phyloP scores from a whole-genome alignment of 306 rosid species.

The Corylus heterophylla region DNA sequence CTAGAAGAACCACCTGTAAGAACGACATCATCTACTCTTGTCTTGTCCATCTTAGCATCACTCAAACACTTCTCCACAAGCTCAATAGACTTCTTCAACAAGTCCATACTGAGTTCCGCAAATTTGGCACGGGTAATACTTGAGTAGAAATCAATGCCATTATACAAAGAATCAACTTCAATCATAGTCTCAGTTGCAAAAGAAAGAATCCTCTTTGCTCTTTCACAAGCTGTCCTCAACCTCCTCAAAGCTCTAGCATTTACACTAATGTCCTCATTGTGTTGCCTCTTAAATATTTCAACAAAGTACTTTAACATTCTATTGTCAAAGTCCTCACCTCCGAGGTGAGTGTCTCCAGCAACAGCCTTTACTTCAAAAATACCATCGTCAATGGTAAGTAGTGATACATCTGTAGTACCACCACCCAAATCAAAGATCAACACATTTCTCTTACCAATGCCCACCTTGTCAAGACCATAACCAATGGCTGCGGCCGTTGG shows the following conservation, averaged over 20 bases:
- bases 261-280: slow-evolving; percentile 14
- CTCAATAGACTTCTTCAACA: slow-evolving; percentile 15
- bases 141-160: slow-evolving; percentile 16
- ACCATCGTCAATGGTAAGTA: not conserved
- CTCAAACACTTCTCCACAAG: slow-evolving; percentile 28
- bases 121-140: slow-evolving; percentile 23
- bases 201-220: slow-evolving; percentile 11
- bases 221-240: slow-evolving; percentile 16
- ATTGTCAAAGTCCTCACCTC: slow-evolving; percentile 37
- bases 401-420: slow-evolving; percentile 22
- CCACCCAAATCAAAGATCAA: slow-evolving; percentile 21
- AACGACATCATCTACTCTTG: slow-evolving; percentile 5
- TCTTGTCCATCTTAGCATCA: slow-evolving; percentile 26
- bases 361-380: slow-evolving; percentile 7
- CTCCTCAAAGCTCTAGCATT: not conserved
- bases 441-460: not conserved
- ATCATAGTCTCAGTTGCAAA: not conserved
- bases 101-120: slow-evolving; percentile 17
- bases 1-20: slow-evolving; percentile 21
- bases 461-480: slow-evolving; percentile 2
- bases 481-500: slow-evolving; percentile 20
- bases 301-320: slow-evolving; percentile 29
- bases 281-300: slow-evolving; percentile 19
- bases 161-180: slow-evolving; percentile 5
- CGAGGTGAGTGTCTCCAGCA: slow-evolving; percentile 39